A percentile compares a stretch with the other conserved stretches of the same genome.
phyloP scores from a whole-genome alignment of 192 early-diverging fungal genomes.

The Neocallimastix lanati region DNA sequence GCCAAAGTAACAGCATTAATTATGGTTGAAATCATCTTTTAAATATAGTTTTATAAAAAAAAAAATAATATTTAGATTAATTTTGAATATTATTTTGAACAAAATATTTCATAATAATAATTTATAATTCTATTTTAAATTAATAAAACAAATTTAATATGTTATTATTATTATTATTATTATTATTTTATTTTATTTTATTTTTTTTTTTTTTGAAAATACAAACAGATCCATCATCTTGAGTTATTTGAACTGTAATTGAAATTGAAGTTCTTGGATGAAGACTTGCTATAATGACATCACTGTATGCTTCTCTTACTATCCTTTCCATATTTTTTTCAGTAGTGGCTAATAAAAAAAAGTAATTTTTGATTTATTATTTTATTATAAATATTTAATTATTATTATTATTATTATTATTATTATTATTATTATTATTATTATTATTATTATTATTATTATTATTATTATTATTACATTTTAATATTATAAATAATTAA shows the following conservation, averaged over 20 bases:
- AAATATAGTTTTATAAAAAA: not conserved
- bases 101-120: too few relatives aligned
- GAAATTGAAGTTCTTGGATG: slow-evolving; percentile 76
- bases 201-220: not conserved
- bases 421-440: too few relatives aligned
- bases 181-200: not conserved
- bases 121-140: not conserved
- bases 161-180: not conserved
- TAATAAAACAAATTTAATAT: not conserved
- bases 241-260: slow-evolving; percentile 67
- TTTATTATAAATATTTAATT: not conserved
- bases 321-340: slow-evolving; percentile 57
- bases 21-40: slow-evolving; percentile 46
- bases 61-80: too few relatives aligned
- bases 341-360: slow-evolving; percentile 18
- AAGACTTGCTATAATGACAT: slow-evolving; percentile 49
- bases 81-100: too few relatives aligned
- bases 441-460: too few relatives aligned
- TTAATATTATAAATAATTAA: too few relatives aligned
- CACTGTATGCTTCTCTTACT: slow-evolving; percentile 54
- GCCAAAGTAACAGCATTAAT: slow-evolving; percentile 73
- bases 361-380: not conserved
- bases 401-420: too few relatives aligned
- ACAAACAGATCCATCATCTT: slow-evolving; percentile 69
- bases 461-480: too few relatives aligned